Base-by-base conservation (phyloP, 768 basidiomycete species). In the Serendipita vermifera region DNA sequence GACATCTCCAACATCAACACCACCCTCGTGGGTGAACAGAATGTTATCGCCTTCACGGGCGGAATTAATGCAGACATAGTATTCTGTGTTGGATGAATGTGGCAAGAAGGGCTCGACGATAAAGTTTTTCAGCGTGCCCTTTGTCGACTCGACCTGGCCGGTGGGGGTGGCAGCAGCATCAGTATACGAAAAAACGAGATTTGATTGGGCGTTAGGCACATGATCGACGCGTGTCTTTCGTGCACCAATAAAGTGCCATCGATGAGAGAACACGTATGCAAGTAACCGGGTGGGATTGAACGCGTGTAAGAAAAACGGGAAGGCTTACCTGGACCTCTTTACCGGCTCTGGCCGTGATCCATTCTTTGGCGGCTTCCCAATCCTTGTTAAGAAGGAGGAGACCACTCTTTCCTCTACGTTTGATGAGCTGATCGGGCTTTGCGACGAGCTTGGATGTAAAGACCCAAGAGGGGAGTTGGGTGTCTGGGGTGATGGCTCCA, bases 61-160 rank as follows among this genome's bases (percentile, higher is more conserved):
- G 14, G 94, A 98, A 71, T 83, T 97, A 72, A 99, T 87, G 74
- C 94, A 98, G 67, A 99, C 87, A 69, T 98, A 99, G 74, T 89
- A 97, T 69, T 98, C 96, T 58, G 91, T 86, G 67, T 91, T 77
- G 54, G 88, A 80, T 2, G 89, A 83, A 67, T 98, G 94, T 46
- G 94, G 94, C 55, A 93, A 77, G 82, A 99, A 96, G n/a, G 94
- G 94, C 72, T 99, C 94, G 61, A 98, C 79, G 70, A 99, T 97
- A 74, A 99, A 98, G 69, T 84, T 96, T 77, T 85, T 92, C 61
- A 99, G 78, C 32, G 89, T 91, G 59, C 94, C 94, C n/a, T 85
- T 87, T 59, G 88, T 82, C 41, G 85, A 78, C 73, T 96, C 96
- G 58, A 97, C 94, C 87, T 91, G 61, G 24, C n/a, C n/a, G n/a